Percentiles rank a stretch among this genome's conserved stretches.
These are phyloP conservation scores for Tetracentron sinense DNA, from an alignment of 164 flowering plant genomes.

Conservation along the genomic window DNA sequence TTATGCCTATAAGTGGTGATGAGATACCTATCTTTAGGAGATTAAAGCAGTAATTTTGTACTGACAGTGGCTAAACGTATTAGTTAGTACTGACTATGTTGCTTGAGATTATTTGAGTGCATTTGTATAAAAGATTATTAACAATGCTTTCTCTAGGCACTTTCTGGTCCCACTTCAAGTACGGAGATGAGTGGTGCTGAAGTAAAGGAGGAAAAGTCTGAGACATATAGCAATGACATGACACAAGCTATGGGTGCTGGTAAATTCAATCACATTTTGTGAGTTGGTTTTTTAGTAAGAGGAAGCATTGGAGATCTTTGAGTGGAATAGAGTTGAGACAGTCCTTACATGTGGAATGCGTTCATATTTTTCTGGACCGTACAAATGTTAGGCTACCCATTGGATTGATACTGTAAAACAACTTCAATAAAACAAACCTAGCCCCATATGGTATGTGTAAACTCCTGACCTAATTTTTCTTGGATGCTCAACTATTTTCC, in stretches of 20 bases:
- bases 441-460: too few relatives aligned
- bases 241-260: slow-evolving; percentile 98
- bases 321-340: too few relatives aligned
- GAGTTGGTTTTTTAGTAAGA: slow-evolving; percentile 1
- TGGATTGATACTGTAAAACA: too few relatives aligned
- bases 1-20: too few relatives aligned
- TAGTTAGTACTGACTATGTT: neutral
- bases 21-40: too few relatives aligned
- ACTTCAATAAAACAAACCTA: too few relatives aligned
- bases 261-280: slow-evolving; percentile 25
- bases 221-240: slow-evolving; percentile 72
- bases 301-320: neutral
- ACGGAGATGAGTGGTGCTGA: slow-evolving; percentile 42
- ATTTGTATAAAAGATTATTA: neutral
- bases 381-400: too few relatives aligned
- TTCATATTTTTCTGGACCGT: too few relatives aligned
- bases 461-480: too few relatives aligned
- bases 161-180: slow-evolving; percentile 53
- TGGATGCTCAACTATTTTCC: too few relatives aligned
- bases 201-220: slow-evolving; percentile 69
- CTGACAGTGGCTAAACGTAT: neutral
- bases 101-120: neutral
- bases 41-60: neutral
- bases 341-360: too few relatives aligned
- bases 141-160: slow-evolving; percentile 37